Evolutionary conservation across 352 stramenopile genomes (phyloP), one percentile per base, ranked within the genome.

Genomic region (Hyaloperonospora brassicae): DNA sequence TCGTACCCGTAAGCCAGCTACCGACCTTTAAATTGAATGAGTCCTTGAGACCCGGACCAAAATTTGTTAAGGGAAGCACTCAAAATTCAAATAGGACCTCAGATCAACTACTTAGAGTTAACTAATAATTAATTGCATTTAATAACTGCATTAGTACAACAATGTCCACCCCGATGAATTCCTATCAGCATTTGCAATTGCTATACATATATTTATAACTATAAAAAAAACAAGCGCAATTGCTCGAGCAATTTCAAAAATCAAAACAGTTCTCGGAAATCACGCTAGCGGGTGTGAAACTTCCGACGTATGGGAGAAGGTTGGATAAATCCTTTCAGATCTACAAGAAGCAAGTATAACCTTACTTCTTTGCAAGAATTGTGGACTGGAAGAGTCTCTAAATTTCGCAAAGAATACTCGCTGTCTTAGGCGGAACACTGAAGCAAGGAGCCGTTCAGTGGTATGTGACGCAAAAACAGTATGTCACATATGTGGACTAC

Each of bases 121-220:
- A 47, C 22, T 47, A 34, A 47, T 27, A 17, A 25, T 48, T 48
- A 48, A 48, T 48, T n/a, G n/a, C n/a, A n/a, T n/a, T n/a, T n/a
- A n/a, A 48, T 48, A 23, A 38, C 22, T 48, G 25, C 2, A 48
- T 38, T 21, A 47, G 24, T 36, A 38, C 12, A 22, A 48, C 23
- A 35, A 48, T 48, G 43, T 38, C 24, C 14, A 36, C 43, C 23
- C 42, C 24, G 1, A 48, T 48, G 43, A 34, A 23, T n/a, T 48
- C 43, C 42, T 21, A 47, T 30, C 42, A 47, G 42, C 42, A 47
- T 47, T 5, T 13, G 13, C 21, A 47, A 13, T n/a, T 47, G 42
- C 22, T 31, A 23, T 27, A 12, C 6, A 21, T 31, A 47, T 47
- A 23, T 21, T 47, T 47, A 23, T 23, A 23, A 47, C 42, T 17